A percentile compares a stretch with the other conserved stretches of the same genome.
Conservation (phyloP, 2,329 filamentous ascomycete genomes). For the Ophiostoma himal-ulmi region DNA sequence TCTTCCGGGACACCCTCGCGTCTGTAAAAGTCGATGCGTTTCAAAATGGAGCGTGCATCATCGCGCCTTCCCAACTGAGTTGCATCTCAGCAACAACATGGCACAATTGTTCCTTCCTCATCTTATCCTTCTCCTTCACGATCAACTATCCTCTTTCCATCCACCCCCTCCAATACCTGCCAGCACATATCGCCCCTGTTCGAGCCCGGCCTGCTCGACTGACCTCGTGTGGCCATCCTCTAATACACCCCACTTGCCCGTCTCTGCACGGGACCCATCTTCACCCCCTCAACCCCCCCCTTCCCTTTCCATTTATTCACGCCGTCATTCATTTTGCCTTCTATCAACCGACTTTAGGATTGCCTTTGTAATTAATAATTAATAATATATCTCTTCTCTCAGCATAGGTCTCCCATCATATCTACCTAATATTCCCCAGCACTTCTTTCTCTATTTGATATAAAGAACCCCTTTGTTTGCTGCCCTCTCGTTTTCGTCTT, state of each 20-base stretch:
- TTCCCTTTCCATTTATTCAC: background rate
- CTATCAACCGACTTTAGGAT: background rate
- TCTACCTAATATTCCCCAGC: background rate
- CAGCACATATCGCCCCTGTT: constrained; percentile 18
- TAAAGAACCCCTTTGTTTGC: constrained; percentile 9
- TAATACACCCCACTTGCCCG: constrained; percentile 19
- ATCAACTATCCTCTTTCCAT: background rate
- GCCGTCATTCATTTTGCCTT: background rate
- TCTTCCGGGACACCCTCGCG: constrained; percentile 11
- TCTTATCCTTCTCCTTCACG: background rate
- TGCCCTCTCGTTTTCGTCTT: constrained; percentile 2
- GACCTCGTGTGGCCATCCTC: constrained; percentile 18
- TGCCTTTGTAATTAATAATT: background rate
- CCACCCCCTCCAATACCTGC: constrained; percentile 1
- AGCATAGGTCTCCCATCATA: background rate
- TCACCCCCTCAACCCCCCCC: constrained; percentile 5
- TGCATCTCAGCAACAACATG: background rate
- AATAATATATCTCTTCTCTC: background rate
- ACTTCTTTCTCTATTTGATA: background rate
- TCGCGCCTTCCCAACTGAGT: background rate
- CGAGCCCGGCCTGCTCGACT: constrained; percentile 16
- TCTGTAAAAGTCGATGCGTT: background rate
- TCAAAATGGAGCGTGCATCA: background rate
- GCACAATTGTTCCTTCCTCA: background rate
- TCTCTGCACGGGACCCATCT: constrained; percentile 19